phyloP scores from a whole-genome alignment of 1,139 yeast genomes.

The Meyerozyma guilliermondii region DNA sequence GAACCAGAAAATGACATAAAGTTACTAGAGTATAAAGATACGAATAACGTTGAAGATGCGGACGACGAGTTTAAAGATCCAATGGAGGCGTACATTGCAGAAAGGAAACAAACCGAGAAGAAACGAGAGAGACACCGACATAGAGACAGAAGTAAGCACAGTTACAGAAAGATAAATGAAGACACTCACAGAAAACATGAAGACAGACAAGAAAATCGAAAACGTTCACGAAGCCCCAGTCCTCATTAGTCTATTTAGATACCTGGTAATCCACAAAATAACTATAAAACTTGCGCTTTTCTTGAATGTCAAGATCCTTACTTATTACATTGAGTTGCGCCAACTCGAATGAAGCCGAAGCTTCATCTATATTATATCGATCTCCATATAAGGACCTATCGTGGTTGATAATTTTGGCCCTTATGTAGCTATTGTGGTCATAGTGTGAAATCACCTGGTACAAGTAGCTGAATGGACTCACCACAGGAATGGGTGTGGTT shows the following conservation, averaged over 20 bases:
- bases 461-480: conserved; percentile 18
- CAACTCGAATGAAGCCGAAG: conserved; percentile 24
- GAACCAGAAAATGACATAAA: background rate
- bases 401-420: conserved; percentile 23
- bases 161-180: conserved; percentile 1
- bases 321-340: conserved; percentile 26
- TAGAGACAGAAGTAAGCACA: conserved; percentile 4
- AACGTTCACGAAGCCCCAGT: conserved; percentile 6
- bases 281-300: conserved; percentile 29
- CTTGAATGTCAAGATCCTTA: conserved; percentile 19
- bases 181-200: too few species aligned
- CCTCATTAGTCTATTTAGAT: conserved; percentile 10
- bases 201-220: background rate
- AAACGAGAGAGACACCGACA: conserved; percentile 4
- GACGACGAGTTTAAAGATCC: conserved; percentile 15
- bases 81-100: conserved; percentile 9
- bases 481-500: conserved; percentile 30
- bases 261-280: conserved; percentile 21
- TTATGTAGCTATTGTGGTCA: conserved; percentile 15
- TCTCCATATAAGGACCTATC: conserved; percentile 2
- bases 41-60: background rate
- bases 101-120: background rate
- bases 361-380: conserved; percentile 11
- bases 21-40: background rate
- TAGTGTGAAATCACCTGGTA: conserved; percentile 21